Percentiles rank a stretch among this genome's conserved stretches.
These are phyloP conservation scores for Apiotrichum akiyoshidainum DNA, from an alignment of 1,284 basidiomycete genomes.

Conservation along the genomic window DNA sequence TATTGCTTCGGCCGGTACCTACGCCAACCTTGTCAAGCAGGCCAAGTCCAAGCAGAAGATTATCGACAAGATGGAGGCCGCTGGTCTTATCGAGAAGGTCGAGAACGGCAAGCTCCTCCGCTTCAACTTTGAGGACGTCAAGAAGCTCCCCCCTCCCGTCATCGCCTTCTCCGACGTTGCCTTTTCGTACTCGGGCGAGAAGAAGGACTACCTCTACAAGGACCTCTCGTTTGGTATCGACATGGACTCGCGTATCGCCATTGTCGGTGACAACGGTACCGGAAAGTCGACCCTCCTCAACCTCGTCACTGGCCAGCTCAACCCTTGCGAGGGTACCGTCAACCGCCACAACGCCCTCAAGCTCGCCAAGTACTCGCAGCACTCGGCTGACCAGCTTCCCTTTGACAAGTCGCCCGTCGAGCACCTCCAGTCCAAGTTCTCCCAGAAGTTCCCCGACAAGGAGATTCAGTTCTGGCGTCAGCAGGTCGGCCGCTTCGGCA, in stretches of 20 bases:
- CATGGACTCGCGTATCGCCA: conserved; percentile 66
- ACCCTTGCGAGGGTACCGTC: conserved; percentile 78
- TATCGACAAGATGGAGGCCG: conserved; percentile 99
- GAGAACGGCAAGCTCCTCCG: conserved; percentile 68
- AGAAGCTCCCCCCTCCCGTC: conserved; percentile 91
- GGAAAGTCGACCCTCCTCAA: conserved; percentile 97
- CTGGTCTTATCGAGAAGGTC: conserved; percentile 89
- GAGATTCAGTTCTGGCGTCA: conserved; percentile 84
- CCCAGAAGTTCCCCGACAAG: conserved; percentile 88
- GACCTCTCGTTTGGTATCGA: conserved; percentile 92
- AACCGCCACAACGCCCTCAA: conserved; percentile 87
- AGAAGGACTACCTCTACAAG: conserved; percentile 82
- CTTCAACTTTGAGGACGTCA: conserved; percentile 96
- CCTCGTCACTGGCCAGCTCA: conserved; percentile 81
- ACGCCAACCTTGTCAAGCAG: conserved; percentile 96
- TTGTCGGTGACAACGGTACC: conserved; percentile 96
- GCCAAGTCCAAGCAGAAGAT: conserved; percentile 99
- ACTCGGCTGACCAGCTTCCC: conserved; percentile 96
- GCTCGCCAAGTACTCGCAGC: conserved; percentile 96
- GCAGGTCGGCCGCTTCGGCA: conserved; percentile 92
- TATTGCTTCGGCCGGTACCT: conserved; percentile 97
- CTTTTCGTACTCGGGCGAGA: conserved; percentile 88
- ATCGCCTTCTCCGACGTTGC: conserved; percentile 94
- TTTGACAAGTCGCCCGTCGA: conserved; percentile 91
- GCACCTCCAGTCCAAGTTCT: conserved; percentile 81